phyloP scores from a whole-genome alignment of 129 eudicot species.

The Artemisia tridentata region DNA sequence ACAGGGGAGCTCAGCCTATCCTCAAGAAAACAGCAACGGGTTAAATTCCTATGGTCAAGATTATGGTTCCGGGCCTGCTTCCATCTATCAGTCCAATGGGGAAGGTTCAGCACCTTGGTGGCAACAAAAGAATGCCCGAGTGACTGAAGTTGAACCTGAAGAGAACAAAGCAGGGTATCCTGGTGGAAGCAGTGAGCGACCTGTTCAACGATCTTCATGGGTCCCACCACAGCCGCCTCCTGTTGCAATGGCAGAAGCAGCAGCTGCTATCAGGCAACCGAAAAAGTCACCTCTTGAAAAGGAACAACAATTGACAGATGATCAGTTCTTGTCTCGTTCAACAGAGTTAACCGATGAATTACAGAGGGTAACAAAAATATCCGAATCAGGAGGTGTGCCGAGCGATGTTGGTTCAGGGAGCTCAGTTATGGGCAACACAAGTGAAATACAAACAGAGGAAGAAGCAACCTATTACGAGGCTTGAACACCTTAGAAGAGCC shows the following conservation, averaged over 20 bases:
- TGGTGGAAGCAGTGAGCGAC: constrained; percentile 38
- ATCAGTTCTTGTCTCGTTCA: constrained; percentile 55
- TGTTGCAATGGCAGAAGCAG: constrained; percentile 85
- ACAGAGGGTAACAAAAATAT: constrained; percentile 62
- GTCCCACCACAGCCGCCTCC: constrained; percentile 92
- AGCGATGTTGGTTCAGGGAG: constrained; percentile 42
- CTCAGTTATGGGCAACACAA: constrained; percentile 25
- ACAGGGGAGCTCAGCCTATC: constrained; percentile 42
- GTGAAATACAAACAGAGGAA: constrained; percentile 49
- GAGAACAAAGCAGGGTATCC: constrained; percentile 38
- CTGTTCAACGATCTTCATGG: constrained; percentile 64
- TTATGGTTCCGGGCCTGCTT: constrained; percentile 28
- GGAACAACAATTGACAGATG: constrained; percentile 54
- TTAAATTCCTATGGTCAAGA: constrained; percentile 33
- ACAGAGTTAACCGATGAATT: constrained; percentile 57
- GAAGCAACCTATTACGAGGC: constrained; percentile 42
- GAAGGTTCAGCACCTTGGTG: constrained; percentile 61
- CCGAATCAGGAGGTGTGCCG: constrained; percentile 64
- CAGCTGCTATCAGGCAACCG: constrained; percentile 89
- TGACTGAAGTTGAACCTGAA: constrained; percentile 52
- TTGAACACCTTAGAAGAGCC: constrained; percentile 13
- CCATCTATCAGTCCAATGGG: constrained; percentile 40
- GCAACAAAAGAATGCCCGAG: constrained; percentile 58
- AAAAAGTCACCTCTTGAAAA: constrained; percentile 54
- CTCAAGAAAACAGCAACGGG: constrained; percentile 39